These are phyloP conservation scores for Ilex aquifolium DNA, from an alignment of 257 asterid genomes.

Conservation along the genomic window DNA sequence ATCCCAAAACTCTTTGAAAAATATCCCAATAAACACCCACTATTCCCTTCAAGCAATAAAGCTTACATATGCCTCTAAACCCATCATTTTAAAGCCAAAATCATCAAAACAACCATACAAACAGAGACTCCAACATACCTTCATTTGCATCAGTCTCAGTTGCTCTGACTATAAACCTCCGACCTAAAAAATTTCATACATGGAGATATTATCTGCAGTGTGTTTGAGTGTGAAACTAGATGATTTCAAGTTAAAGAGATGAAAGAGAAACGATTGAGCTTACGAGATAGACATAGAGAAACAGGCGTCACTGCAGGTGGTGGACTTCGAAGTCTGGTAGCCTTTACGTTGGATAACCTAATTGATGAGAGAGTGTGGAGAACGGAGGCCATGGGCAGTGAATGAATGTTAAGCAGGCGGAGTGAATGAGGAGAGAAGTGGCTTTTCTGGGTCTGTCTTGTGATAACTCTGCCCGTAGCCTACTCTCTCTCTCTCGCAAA, in stretches of 20 bases:
- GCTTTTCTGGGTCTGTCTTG: slow-evolving; percentile 20
- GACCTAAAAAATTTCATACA: slow-evolving; percentile 26
- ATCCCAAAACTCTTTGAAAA: background rate
- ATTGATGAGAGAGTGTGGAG: slow-evolving; percentile 36
- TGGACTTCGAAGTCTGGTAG: slow-evolving; percentile 30
- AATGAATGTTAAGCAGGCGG: background rate
- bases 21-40: slow-evolving; percentile 12
- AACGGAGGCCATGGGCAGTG: slow-evolving; percentile 47
- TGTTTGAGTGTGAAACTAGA: no score
- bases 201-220: background rate
- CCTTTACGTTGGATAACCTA: slow-evolving; percentile 27
- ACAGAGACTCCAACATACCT: slow-evolving; percentile 31
- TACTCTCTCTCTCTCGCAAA: no score
- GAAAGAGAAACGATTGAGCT: slow-evolving; percentile 17
- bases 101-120: background rate
- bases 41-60: background rate
- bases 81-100: background rate
- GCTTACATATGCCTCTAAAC: background rate
- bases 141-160: slow-evolving; percentile 74
- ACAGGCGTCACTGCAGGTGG: slow-evolving; percentile 33
- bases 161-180: slow-evolving; percentile 68
- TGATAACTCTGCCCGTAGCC: no score
- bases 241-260: background rate
- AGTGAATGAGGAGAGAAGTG: slow-evolving; percentile 12
- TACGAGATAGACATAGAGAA: slow-evolving; percentile 40